A percentile compares a stretch with the other conserved stretches of the same genome.
Conservation (phyloP, 495 filamentous ascomycete genomes). For the Xylaria bambusicola region DNA sequence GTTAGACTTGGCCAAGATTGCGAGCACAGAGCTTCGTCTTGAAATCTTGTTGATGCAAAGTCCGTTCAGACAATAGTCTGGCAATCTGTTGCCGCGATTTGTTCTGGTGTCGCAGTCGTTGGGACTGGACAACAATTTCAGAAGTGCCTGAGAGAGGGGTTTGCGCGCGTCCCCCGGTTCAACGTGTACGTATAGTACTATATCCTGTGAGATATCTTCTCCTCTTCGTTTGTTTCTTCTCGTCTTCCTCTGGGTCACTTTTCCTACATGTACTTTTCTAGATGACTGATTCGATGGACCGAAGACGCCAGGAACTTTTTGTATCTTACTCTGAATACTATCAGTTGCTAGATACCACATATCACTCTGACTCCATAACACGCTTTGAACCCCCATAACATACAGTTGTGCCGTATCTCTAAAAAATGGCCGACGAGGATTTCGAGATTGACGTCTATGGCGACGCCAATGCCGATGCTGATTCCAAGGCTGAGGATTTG, state of each 20-base stretch:
- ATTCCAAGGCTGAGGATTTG: conserved; percentile 48
- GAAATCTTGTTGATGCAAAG: conserved; percentile 37
- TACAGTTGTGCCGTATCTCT: conserved; percentile 24
- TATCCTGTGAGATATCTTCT: conserved; percentile 24
- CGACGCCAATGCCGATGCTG: conserved; percentile 60
- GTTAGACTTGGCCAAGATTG: conserved; percentile 34
- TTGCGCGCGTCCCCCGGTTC: conserved; percentile 19
- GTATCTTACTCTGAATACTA: conserved; percentile 40
- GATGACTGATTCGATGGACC: conserved; percentile 36
- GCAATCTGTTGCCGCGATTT: conserved; percentile 15
- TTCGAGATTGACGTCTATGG: conserved; percentile 99
- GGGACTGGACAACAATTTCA: conserved; percentile 3
- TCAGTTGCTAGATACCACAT: conserved; percentile 29
- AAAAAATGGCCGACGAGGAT: conserved; percentile 84
- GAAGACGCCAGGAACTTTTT: conserved; percentile 36
- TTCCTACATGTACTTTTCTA: conserved; percentile 20
- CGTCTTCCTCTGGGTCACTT: conserved; percentile 15
- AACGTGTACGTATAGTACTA: conserved; percentile 22
- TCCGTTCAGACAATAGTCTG: conserved; percentile 16
- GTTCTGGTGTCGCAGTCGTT: conserved; percentile 14
- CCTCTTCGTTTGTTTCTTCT: conserved; percentile 26
- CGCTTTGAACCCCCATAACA: conserved; percentile 34
- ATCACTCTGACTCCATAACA: conserved; percentile 27
- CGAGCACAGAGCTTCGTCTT: conserved; percentile 56
- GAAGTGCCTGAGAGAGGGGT: conserved; percentile 11